Evolutionary conservation across 257 asterid genomes (phyloP).

Genomic region (Cinchona pubescens): DNA sequence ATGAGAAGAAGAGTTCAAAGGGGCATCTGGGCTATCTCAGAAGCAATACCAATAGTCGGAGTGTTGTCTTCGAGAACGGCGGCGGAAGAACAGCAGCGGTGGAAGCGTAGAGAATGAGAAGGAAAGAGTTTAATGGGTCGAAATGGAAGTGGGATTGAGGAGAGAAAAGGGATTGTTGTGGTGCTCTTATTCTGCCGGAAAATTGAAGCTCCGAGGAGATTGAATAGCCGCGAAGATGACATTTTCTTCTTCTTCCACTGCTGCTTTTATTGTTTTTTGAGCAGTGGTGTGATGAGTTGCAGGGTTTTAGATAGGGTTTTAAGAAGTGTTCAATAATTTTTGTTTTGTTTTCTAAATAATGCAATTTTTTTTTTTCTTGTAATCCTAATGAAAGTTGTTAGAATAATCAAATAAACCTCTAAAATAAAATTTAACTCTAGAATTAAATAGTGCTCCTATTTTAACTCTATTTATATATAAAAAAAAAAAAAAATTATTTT

Average conservation of each 20-base stretch:
- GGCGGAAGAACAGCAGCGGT: constrained; percentile 47
- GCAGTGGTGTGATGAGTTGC: neutral
- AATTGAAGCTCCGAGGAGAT: constrained; percentile 47
- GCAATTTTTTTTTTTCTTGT: no score
- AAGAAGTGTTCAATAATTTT: no score
- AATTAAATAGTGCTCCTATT: no score
- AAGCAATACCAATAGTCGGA: neutral
- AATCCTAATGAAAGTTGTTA: no score
- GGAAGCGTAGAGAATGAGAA: constrained; percentile 32
- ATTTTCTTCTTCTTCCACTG: constrained; percentile 13
- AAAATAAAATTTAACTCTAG: no score
- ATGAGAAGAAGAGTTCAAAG: constrained; percentile 34
- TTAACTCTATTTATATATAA: no score
- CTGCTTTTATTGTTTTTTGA: neutral
- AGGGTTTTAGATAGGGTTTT: constrained; percentile 21
- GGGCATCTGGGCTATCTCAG: constrained; percentile 13
- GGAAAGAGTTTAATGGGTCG: constrained; percentile 23
- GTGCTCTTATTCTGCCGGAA: constrained; percentile 25
- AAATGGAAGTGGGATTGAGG: constrained; percentile 19
- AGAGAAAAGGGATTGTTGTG: constrained; percentile 9
- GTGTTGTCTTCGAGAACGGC: constrained; percentile 25
- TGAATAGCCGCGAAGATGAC: constrained; percentile 50
- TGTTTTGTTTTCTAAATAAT: no score
- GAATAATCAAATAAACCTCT: no score
- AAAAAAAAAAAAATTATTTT: no score